These are phyloP conservation scores for Geotrichum candidum DNA, from an alignment of 1,139 yeast genomes.

Conservation along the genomic window DNA sequence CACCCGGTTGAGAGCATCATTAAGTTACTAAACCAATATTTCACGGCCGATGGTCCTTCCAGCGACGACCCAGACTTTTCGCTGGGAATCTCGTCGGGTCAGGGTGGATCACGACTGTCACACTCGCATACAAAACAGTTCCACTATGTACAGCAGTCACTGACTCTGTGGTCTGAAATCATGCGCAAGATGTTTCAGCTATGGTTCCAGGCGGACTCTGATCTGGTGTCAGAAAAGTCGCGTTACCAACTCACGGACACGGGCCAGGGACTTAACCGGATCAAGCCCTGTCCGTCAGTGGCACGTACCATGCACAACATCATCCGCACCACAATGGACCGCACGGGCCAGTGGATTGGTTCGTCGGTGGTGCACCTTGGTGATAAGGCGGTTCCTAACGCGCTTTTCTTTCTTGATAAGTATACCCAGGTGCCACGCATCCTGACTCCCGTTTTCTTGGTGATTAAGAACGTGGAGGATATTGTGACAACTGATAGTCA, in stretches of 20 bases:
- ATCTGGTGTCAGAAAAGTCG: conserved; percentile 42
- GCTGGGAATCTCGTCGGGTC: conserved; percentile 59
- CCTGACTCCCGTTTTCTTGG: conserved; percentile 59
- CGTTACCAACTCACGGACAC: conserved; percentile 60
- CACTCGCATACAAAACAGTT: conserved; percentile 65
- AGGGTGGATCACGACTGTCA: conserved; percentile 59
- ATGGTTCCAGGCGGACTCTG: conserved; percentile 69
- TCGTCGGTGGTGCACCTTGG: conserved; percentile 71
- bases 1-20: conserved; percentile 58
- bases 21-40: conserved; percentile 45
- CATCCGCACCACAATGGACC: conserved; percentile 52
- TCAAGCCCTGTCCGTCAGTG: conserved; percentile 61
- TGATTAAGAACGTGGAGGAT: conserved; percentile 38
- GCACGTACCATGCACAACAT: conserved; percentile 63
- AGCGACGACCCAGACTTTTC: conserved; percentile 36
- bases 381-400: conserved; percentile 74
- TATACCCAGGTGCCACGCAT: conserved; percentile 71
- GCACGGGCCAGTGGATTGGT: conserved; percentile 65
- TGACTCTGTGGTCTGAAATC: conserved; percentile 64
- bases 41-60: conserved; percentile 35
- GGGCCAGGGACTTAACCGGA: conserved; percentile 70
- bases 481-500: background rate
- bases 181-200: conserved; percentile 67
- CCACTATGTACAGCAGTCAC: conserved; percentile 62
- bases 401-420: conserved; percentile 65